Evolutionary conservation across 1,284 basidiomycete species (phyloP).

Genomic region (Marasmius fiardii): DNA sequence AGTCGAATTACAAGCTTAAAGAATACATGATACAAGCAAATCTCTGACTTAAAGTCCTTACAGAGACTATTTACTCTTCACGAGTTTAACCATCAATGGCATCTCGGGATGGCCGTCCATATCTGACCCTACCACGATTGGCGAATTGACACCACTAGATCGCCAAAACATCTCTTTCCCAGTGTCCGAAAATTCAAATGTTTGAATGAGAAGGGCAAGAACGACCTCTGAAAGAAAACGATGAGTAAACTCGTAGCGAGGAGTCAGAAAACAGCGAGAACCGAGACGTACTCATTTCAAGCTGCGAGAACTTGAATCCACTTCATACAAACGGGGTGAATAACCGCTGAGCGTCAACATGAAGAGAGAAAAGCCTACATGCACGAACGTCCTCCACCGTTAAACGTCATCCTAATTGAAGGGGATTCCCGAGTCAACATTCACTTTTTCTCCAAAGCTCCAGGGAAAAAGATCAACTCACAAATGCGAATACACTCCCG

Average conservation of each 20-base stretch:
- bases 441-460: no score
- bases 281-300: conserved; percentile 29
- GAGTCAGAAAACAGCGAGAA: background rate
- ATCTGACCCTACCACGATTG: background rate
- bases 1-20: no score
- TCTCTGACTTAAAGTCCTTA: no score
- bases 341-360: no score
- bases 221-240: background rate
- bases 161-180: background rate
- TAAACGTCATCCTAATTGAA: conserved; percentile 33
- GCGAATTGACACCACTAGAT: background rate
- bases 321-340: conserved; percentile 15
- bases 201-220: background rate
- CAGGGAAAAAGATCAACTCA: no score
- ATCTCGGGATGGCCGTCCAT: background rate
- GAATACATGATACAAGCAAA: no score
- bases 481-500: conserved; percentile 16
- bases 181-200: background rate
- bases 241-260: background rate
- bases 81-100: background rate
- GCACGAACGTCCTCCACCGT: conserved; percentile 27
- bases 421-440: no score
- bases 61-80: no score
- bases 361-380: conserved; percentile 18
- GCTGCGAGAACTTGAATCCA: conserved; percentile 29